These are phyloP conservation scores for Endotrypanum monterogeii DNA, from an alignment of 208 protist species.

Conservation along the genomic window DNA sequence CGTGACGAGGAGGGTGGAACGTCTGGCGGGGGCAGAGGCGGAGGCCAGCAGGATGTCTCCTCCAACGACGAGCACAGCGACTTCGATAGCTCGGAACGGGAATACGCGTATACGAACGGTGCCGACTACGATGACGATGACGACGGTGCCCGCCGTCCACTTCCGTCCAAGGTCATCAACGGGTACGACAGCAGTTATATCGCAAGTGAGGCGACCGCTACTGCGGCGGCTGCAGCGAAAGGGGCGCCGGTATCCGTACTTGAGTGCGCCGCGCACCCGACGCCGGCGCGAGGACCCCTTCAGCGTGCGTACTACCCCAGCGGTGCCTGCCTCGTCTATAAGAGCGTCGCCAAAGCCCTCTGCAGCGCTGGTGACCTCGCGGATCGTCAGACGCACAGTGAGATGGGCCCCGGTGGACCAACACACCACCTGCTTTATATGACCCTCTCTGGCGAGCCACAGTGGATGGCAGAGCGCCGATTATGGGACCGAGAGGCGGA, in stretches of 20 bases:
- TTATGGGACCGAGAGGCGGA: conserved; percentile 5
- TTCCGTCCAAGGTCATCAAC: not conserved
- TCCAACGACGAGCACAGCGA: conserved; percentile 7
- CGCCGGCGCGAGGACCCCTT: conserved; percentile 30
- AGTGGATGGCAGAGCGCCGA: conserved; percentile 32
- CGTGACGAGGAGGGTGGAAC: not conserved
- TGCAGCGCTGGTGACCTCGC: conserved; percentile 38
- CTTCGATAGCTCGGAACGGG: conserved; percentile 1
- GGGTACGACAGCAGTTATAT: not conserved
- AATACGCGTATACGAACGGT: conserved; percentile 21
- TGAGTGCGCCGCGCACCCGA: conserved; percentile 24
- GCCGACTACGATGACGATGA: conserved; percentile 29
- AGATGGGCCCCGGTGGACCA: conserved; percentile 38
- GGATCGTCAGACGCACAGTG: conserved; percentile 27
- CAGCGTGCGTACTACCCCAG: conserved; percentile 48
- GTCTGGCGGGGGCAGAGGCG: not conserved
- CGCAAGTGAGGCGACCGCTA: conserved; percentile 8
- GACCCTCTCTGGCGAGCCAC: conserved; percentile 49
- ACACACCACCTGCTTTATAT: conserved; percentile 65
- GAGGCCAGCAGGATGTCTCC: conserved; percentile 1
- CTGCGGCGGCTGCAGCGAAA: conserved; percentile 13
- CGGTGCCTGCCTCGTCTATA: conserved; percentile 61
- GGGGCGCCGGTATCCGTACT: conserved; percentile 20
- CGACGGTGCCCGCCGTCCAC: conserved; percentile 18
- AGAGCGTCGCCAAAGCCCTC: conserved; percentile 43